Evolutionary conservation across 352 stramenopile genomes (phyloP), one percentile per base, ranked within the genome.

Genomic region (Globisporangium carolinianum): DNA sequence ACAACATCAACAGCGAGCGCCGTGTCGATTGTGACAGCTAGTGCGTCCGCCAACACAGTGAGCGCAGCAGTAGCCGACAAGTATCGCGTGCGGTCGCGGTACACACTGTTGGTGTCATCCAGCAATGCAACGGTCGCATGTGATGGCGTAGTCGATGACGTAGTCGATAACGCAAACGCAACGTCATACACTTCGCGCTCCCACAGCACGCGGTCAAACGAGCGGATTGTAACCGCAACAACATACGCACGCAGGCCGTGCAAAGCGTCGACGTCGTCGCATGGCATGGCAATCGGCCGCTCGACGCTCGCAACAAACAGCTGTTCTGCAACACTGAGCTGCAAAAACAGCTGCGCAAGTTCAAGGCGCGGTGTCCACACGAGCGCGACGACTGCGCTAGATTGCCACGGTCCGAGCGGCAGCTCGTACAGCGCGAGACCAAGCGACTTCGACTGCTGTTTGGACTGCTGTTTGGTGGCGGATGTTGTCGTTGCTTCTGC

Each of bases 371-470:
- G 54, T 2, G 65, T 65, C 75, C 75, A 88, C 17, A 80, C 78
- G 7, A 88, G 62, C n/a, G 62, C 74, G 12, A 83, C 24, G 17
- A 88, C 47, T 3, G 73, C 73, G 51, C 78, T 86, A 14, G 67
- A 48, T 32, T 54, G 17, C 70, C 61, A 82, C 38, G 66, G 60
- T 2, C 63, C 74, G 0, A 88, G 43, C 12, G 70, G 24, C 5
- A 86, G 7, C 43, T 79, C 74, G 52, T 88, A 88, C 24, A 88
- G 53, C 15, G 73, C 69, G 18, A 88, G 56, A 0, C 72, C 75
- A 14, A 86, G 58, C 24, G 24, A 32, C 24, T 32, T 32, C 24
- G 24, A 32, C 24, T 32, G 24, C 24, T 32, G 24, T 32, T 3
- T 32, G 24, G 24, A 32, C 24, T 32, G 24, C 9, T 71, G 76